Percentiles rank a stretch among this genome's conserved stretches.
Conservation (phyloP, 2,329 filamentous ascomycete species). For the Sclerotinia sclerotiorum region DNA sequence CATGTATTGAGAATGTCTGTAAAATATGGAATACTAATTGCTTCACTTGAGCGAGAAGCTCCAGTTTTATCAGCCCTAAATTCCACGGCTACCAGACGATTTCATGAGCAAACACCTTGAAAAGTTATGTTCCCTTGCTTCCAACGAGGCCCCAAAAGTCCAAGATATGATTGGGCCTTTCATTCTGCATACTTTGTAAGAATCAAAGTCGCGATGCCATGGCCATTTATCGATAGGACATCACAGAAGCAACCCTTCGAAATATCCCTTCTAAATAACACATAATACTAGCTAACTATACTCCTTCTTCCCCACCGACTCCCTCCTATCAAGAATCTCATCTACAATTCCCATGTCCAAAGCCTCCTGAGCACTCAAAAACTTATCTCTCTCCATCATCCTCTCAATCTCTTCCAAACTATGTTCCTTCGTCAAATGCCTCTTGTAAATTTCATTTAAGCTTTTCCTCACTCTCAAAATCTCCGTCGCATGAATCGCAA, state of each 20-base stretch:
- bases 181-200: neutral
- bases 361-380: slow-evolving; percentile 85
- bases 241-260: neutral
- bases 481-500: slow-evolving; percentile 95
- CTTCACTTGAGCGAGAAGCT: neutral
- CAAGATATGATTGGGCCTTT: no score
- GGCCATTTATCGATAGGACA: accelerated
- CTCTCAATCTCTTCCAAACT: slow-evolving; percentile 81
- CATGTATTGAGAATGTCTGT: neutral
- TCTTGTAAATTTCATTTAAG: slow-evolving; percentile 85
- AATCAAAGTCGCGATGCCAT: neutral
- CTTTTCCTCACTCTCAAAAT: slow-evolving; percentile 83
- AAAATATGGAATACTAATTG: neutral
- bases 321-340: slow-evolving; percentile 72
- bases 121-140: neutral
- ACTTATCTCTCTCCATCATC: slow-evolving; percentile 96
- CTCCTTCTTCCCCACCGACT: slow-evolving; percentile 28
- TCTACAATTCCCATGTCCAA: slow-evolving; percentile 89
- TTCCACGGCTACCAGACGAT: neutral
- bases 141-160: no score
- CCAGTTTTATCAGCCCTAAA: no score
- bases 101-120: neutral
- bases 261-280: neutral
- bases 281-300: neutral
- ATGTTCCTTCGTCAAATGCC: slow-evolving; percentile 82